Percentiles rank a stretch among this genome's conserved stretches.
These are phyloP conservation scores for Amoebophrya sp. DNA, from an alignment of 169 alveolate species.

Conservation along the genomic window DNA sequence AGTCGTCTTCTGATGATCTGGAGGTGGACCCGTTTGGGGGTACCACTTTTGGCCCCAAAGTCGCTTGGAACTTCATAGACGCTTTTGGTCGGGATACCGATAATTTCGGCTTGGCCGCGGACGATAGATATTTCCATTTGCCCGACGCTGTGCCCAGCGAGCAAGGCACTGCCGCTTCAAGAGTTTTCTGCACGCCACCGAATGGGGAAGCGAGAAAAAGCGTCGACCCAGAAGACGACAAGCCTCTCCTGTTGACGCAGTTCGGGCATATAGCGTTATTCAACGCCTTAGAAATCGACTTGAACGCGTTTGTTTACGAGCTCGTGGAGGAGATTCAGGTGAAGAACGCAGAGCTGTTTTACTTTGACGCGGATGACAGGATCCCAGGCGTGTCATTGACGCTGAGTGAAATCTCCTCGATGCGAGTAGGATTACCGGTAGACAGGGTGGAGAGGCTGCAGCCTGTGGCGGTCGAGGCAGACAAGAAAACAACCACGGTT, in stretches of 20 bases:
- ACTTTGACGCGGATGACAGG: background rate
- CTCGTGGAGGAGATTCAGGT: background rate
- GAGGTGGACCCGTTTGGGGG: no score
- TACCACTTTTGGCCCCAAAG: background rate
- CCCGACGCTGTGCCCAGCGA: background rate
- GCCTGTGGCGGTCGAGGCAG: background rate
- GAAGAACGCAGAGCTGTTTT: background rate
- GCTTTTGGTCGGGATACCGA: background rate
- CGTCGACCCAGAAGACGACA: background rate
- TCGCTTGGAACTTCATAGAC: background rate
- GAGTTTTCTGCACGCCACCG: background rate
- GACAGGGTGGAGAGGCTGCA: background rate
- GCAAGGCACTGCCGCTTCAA: background rate
- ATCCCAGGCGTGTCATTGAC: background rate
- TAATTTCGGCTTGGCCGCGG: background rate
- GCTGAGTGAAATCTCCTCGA: background rate
- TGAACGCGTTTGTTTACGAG: background rate
- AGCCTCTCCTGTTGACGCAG: background rate
- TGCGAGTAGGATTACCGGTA: background rate
- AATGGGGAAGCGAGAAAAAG: background rate
- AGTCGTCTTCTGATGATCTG: no score
- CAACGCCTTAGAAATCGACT: background rate
- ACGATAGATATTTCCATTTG: background rate
- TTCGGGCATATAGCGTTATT: background rate
- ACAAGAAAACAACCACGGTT: no score